A percentile compares a stretch with the other conserved stretches of the same genome.
phyloP scores from a whole-genome alignment of 371 early-diverging fungal species.

The Mortierella sp. region DNA sequence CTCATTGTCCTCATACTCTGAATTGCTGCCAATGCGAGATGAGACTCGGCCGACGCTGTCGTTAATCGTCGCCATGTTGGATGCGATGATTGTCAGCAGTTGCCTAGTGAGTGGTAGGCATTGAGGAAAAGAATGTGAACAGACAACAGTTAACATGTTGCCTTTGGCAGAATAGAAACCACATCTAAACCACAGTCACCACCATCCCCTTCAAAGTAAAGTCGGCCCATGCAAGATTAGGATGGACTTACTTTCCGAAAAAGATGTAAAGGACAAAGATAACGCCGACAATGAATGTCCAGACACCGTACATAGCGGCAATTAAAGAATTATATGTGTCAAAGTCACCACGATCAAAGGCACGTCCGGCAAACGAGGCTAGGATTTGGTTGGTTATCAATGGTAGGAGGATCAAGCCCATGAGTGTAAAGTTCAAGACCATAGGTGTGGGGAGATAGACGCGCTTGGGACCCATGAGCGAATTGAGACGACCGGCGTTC shows the following conservation, averaged over 20 bases:
- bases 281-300: constrained; percentile 23
- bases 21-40: constrained; percentile 47
- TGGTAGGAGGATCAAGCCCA: constrained; percentile 44
- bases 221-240: background rate
- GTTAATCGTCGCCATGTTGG: constrained; percentile 57
- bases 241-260: constrained; percentile 41
- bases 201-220: background rate
- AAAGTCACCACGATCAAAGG: constrained; percentile 35
- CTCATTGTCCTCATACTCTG: constrained; percentile 56
- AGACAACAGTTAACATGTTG: background rate
- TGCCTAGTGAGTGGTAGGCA: constrained; percentile 29
- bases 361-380: constrained; percentile 45
- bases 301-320: constrained; percentile 28
- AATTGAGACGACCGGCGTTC: background rate
- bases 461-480: constrained; percentile 34
- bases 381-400: constrained; percentile 50
- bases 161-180: background rate
- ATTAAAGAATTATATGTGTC: constrained; percentile 15
- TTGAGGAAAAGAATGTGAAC: constrained; percentile 7
- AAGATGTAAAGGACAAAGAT: constrained; percentile 34
- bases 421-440: constrained; percentile 43
- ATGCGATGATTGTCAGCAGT: constrained; percentile 54
- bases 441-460: constrained; percentile 50
- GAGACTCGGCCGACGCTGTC: constrained; percentile 55
- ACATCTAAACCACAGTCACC: background rate